These are phyloP conservation scores for Pythium apleroticum DNA, from an alignment of 352 stramenopile genomes.

Conservation along the genomic window DNA sequence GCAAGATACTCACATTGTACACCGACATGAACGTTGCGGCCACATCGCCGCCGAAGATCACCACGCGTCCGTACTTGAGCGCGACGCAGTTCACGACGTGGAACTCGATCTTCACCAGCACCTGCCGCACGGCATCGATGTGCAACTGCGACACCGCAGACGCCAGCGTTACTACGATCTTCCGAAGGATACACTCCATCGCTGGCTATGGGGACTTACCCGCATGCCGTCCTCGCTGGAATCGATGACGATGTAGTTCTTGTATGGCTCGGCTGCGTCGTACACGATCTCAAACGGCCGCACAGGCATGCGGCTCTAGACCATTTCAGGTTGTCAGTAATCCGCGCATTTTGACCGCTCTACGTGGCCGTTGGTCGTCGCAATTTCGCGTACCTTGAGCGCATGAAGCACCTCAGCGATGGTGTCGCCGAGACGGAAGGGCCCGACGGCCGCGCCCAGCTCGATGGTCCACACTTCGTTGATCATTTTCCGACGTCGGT, in stretches of 20 bases:
- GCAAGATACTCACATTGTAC: constrained; percentile 62
- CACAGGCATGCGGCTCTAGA: constrained; percentile 62
- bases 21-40: constrained; percentile 86
- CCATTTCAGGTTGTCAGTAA: background rate
- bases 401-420: constrained; percentile 73
- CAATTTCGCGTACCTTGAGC: constrained; percentile 51
- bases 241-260: constrained; percentile 54
- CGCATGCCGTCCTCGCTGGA: constrained; percentile 74
- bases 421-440: constrained; percentile 73
- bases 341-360: background rate
- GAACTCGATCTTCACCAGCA: constrained; percentile 74
- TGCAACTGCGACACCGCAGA: constrained; percentile 39
- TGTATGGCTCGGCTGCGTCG: constrained; percentile 63
- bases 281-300: constrained; percentile 81
- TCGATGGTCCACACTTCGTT: constrained; percentile 85
- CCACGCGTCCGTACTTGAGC: constrained; percentile 78
- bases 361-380: background rate
- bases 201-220: constrained; percentile 20
- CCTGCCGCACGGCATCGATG: constrained; percentile 66
- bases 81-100: constrained; percentile 77
- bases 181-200: background rate
- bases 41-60: constrained; percentile 81
- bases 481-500: constrained; percentile 39
- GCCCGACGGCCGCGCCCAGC: constrained; percentile 69
- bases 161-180: background rate